phyloP scores from a whole-genome alignment of 148 eudicot species.

The Arctostaphylos glauca region DNA sequence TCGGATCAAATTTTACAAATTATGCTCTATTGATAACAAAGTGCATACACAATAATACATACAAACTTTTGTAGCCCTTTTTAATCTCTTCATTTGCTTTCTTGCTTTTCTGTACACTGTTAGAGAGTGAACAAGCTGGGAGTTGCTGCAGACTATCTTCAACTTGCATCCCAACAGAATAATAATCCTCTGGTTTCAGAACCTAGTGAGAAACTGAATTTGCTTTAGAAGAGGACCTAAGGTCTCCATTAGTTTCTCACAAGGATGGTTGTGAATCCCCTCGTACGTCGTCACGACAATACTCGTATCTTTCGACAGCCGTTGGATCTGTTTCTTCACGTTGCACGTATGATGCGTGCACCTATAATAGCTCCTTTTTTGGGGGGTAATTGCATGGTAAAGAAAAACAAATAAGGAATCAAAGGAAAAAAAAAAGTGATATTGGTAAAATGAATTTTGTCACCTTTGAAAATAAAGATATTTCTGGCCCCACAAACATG shows the following conservation, averaged over 20 bases:
- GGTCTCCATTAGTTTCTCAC: slow-evolving; percentile 94
- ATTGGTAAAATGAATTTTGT: not conserved
- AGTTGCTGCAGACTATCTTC: not conserved
- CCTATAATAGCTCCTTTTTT: slow-evolving; percentile 83
- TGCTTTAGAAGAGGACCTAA: slow-evolving; percentile 81
- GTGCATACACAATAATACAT: not conserved
- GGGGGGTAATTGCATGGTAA: not conserved
- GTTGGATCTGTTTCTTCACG: slow-evolving; percentile 94
- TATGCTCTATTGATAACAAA: no score
- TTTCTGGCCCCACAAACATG: not conserved
- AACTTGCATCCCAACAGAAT: not conserved
- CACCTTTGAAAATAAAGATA: not conserved
- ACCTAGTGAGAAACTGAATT: slow-evolving; percentile 84
- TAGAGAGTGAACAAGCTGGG: slow-evolving; percentile 1
- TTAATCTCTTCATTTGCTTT: not conserved
- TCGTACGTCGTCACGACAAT: slow-evolving; percentile 89
- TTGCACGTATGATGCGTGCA: slow-evolving; percentile 96
- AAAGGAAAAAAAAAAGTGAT: not conserved
- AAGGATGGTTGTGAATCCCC: slow-evolving; percentile 94
- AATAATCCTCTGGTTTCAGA: slow-evolving; percentile 24
- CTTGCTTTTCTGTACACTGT: not conserved
- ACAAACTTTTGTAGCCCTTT: not conserved
- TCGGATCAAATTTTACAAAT: not conserved
- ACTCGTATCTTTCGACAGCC: slow-evolving; percentile 76
- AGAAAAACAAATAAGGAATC: not conserved